Base-by-base conservation (phyloP, 352 stramenopile species). In the Pythium utonaiense region DNA sequence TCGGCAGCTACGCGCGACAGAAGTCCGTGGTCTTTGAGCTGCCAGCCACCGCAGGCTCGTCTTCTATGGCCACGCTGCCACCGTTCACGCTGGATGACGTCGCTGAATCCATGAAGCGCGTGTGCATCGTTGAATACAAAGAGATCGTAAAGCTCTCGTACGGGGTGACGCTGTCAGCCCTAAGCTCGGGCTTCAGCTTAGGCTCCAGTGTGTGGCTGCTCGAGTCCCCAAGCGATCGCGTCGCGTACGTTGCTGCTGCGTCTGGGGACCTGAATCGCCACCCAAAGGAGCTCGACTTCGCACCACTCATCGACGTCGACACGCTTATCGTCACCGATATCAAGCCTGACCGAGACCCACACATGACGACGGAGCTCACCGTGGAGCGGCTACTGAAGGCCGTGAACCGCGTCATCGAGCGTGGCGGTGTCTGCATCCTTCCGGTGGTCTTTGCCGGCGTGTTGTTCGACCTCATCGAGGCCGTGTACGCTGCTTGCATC, bases 201-300 rank as follows among this genome's bases (percentile, higher is more conserved):
- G 86, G 86, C 1, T 73, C 86, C 1, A 77, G 75, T 55, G 74
- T 82, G 51, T 95, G 84, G 83, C 67, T 92, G 2, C 33, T 95
- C 3, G 80, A 93, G 61, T 78, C 77, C 10, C 74, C 78, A 8
- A 90, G 70, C 40, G 84, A 92, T 13, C 70, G 73, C 25, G 60
- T 93, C 42, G 84, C 82, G 19, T 95, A 95, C 60, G 80, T 93
- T 12, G 67, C 80, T 2, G 77, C 83, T 3, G 80, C 83, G 1
- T 93, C 83, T 3, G 85, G 82, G 24, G 86, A 95, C 54, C 77
- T 89, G n/a, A 91, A 91, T 54, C 80, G 86, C 27, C 84, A 95
- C 64, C 83, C 86, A 21, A 91, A 91, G 49, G 83, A 92, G 34
- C 69, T 95, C 19, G 86, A 95, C 48, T 60, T 95, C 53, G 52